Evolutionary conservation across 805 yeast genomes (phyloP).

Genomic region (Priceomyces haplophilus): DNA sequence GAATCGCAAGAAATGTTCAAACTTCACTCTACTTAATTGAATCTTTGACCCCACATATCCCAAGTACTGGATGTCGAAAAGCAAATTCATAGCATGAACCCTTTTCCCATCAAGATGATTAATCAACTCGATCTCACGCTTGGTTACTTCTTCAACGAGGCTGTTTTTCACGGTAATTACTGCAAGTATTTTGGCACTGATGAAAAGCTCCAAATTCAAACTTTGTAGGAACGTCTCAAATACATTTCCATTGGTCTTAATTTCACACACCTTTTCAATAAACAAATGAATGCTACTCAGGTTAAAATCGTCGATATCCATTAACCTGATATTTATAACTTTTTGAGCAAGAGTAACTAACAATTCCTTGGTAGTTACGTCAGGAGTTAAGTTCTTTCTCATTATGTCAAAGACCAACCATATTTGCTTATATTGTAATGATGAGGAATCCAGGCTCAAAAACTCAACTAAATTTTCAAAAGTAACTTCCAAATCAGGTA

Average conservation of each 20-base stretch:
- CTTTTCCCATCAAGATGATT: slow-evolving; percentile 34
- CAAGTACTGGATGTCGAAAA: slow-evolving; percentile 42
- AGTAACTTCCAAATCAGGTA: not conserved
- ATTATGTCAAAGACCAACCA: slow-evolving; percentile 3
- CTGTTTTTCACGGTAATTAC: slow-evolving; percentile 22
- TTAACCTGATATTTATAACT: slow-evolving; percentile 15
- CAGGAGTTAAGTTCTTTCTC: slow-evolving; percentile 1
- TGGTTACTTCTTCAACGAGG: slow-evolving; percentile 17
- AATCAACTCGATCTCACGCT: slow-evolving; percentile 28
- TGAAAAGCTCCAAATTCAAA: slow-evolving; percentile 18
- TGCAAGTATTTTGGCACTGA: slow-evolving; percentile 31
- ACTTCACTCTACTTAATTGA: slow-evolving; percentile 27
- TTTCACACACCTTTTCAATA: slow-evolving; percentile 7
- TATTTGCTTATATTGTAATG: slow-evolving; percentile 3
- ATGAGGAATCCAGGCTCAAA: slow-evolving; percentile 1
- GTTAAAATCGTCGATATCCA: slow-evolving; percentile 17
- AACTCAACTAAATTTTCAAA: slow-evolving; percentile 2
- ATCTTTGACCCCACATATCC: slow-evolving; percentile 44
- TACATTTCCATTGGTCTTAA: slow-evolving; percentile 5
- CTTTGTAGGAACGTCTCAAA: slow-evolving; percentile 6
- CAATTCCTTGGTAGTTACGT: not conserved
- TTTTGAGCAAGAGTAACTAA: slow-evolving; percentile 7
- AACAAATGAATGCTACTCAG: slow-evolving; percentile 15
- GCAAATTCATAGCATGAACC: slow-evolving; percentile 16
- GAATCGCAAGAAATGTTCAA: slow-evolving; percentile 34